These are phyloP conservation scores for Pythium phragmiticola DNA, from an alignment of 352 stramenopile genomes.

Conservation along the genomic window DNA sequence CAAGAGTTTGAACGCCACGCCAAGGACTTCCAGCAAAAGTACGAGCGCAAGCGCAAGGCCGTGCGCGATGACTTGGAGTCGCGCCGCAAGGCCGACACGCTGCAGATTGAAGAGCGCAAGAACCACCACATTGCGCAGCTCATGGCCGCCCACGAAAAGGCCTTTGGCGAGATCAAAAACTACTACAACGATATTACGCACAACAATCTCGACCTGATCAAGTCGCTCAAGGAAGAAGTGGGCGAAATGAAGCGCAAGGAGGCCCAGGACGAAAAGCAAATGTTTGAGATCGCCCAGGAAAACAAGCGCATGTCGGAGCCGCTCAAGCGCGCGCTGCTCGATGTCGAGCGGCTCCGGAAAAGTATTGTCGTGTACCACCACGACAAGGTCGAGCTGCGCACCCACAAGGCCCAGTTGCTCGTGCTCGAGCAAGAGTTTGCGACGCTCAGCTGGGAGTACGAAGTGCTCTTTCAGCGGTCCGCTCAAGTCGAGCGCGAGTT, in stretches of 20 bases:
- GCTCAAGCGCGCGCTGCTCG: conserved; percentile 85
- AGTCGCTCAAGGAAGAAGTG: conserved; percentile 94
- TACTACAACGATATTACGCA: conserved; percentile 98
- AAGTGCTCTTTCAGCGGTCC: conserved; percentile 90
- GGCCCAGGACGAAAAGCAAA: conserved; percentile 91
- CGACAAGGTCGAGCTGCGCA: conserved; percentile 65
- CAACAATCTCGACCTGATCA: conserved; percentile 97
- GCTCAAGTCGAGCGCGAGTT: conserved; percentile 84
- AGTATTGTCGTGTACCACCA: conserved; percentile 70
- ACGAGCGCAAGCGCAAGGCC: conserved; percentile 73
- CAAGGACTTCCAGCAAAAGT: conserved; percentile 90
- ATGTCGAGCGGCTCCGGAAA: conserved; percentile 71
- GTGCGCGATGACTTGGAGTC: conserved; percentile 84
- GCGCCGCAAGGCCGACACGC: conserved; percentile 80
- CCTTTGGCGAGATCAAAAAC: conserved; percentile 95
- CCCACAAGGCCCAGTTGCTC: conserved; percentile 69
- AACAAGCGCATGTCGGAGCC: conserved; percentile 95
- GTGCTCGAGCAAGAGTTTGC: conserved; percentile 88
- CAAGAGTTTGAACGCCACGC: conserved; percentile 91
- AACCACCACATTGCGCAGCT: conserved; percentile 91
- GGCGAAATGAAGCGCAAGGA: conserved; percentile 94
- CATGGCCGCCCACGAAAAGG: conserved; percentile 93
- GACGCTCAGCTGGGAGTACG: conserved; percentile 92
- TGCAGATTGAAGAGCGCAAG: conserved; percentile 91
- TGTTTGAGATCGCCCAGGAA: conserved; percentile 94